These are phyloP conservation scores for Chaetothyriales sp. DNA, from an alignment of 2,329 filamentous ascomycete genomes.

Conservation along the genomic window DNA sequence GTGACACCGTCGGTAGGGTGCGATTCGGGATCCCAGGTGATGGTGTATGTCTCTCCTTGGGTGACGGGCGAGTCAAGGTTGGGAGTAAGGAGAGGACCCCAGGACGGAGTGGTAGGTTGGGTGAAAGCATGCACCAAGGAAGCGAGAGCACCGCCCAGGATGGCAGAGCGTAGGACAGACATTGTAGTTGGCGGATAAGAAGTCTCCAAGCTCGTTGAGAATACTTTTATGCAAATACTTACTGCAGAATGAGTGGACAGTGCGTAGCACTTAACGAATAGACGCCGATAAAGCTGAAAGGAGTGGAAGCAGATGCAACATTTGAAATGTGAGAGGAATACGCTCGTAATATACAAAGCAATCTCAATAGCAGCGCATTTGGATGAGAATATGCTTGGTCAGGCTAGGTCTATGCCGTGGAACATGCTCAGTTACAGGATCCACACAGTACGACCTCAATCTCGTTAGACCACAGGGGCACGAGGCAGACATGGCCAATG, in stretches of 20 bases:
- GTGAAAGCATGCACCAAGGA: constrained; percentile 50
- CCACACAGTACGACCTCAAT: neutral
- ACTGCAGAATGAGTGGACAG: neutral
- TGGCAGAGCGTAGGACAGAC: constrained; percentile 25
- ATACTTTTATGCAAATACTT: neutral
- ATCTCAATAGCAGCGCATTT: no score
- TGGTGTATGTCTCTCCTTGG: constrained; percentile 13
- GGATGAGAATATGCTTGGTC: no score
- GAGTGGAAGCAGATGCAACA: neutral
- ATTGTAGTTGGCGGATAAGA: neutral
- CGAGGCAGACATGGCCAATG: neutral
- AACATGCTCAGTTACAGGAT: neutral
- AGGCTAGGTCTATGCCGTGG: neutral
- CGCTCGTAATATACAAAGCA: neutral
- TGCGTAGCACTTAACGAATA: neutral
- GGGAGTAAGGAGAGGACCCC: constrained; percentile 16
- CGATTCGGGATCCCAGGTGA: constrained; percentile 15
- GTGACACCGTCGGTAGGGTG: constrained; percentile 12
- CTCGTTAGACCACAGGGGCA: neutral
- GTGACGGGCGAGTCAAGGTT: constrained; percentile 13
- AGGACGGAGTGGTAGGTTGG: constrained; percentile 9
- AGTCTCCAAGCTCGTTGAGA: neutral
- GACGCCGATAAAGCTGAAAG: neutral
- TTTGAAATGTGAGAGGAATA: neutral
- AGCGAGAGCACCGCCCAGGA: constrained; percentile 52